Evolutionary conservation across 176 grass and related monocot genomes (phyloP), one percentile per base, ranked within the genome.

Genomic region (Aegilops bicornis): DNA sequence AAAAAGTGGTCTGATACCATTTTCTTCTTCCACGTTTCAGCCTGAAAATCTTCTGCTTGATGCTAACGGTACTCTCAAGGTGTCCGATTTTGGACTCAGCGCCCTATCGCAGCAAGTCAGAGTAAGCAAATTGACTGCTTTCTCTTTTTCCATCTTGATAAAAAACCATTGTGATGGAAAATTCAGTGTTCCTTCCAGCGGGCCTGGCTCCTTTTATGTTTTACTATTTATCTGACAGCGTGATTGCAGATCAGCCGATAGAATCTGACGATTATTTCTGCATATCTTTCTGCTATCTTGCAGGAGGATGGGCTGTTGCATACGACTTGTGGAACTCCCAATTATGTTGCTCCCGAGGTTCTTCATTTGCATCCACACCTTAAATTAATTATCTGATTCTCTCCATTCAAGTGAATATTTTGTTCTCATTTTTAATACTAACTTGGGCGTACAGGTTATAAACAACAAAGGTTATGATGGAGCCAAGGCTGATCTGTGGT

Each of bases 281-380:
- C 19, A 71, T 80, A 75, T 87, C 0, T 75, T 95, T 77, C 74
- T 87, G 73, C 77, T 67, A 69, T 70, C 67, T 54, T 88, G 64
- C 79, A 99, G 97, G 92, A 96, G 89, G 97, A 99, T 87, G 97
- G 97, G 12, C 78, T 96, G 68, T 85, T 99, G 60, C 94, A 99
- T 62, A 99, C 94, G 30, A 91, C 97, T 37, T 99, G 97, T 48
- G 97, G 97, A 82, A 99, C 97, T 85, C 97, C 97, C 66, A 99
- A 99, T 87, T 99, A 99, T 87, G 97, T 99, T 81, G 97, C 97
- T 39, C 97, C 94, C 31, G 97, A 99, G 94, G 97, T 99, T 5
- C 11, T 48, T 78, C 0, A 3, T 47, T 47, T 20, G 17, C 37
- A 40, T 52, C 76, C 69, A 83, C 77, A 7, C 63, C 8, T 81